Evolutionary conservation across 2,329 filamentous ascomycete genomes (phyloP), one percentile per base, ranked within the genome.

Genomic region (Apiospora koreana): DNA sequence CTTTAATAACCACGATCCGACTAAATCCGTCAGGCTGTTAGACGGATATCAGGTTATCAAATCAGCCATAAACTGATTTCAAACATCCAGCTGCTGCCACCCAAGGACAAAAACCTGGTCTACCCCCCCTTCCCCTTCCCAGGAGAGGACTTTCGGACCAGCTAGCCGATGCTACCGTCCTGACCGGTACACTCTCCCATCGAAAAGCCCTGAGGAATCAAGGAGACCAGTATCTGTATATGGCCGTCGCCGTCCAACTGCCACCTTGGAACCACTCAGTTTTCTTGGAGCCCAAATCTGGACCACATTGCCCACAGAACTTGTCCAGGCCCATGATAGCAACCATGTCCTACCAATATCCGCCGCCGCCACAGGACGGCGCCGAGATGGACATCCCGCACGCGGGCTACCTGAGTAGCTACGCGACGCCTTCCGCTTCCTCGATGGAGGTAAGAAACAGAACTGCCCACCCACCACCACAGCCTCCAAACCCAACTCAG

Each of bases 261-360:
- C 72, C 76, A 71, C 74, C 74, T 71, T 77, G 79, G 73, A 76
- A 78, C 71, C 81, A 79, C 69, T 75, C 75, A 72, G 75, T 79
- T 69, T 72, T 71, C 72, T 79, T 76, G 79, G 75, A 75, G 74
- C 73, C 75, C 71, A 74, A 76, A 73, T 75, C 70, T 73, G 73
- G 74, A 70, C 54, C 75, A 73, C 75, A 77, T 74, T n/a, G 18
- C 9, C 73, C 75, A 68, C 73, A 75, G 72, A 72, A 75, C 68
- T 71, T 75, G 68, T 70, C 76, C 73, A 75, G 72, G 74, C 78
- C 74, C 74, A 82, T 82, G 79, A 81, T 80, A 77, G 79, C 80
- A 72, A 81, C 80, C 75, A 86, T 87, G 84, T 81, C 86, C 73
- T 85, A 86, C 76, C 84, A 85, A 73, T 87, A 86, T 75, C 82